Base-by-base conservation (phyloP, 345 rosid species). In the Psidium guajava region DNA sequence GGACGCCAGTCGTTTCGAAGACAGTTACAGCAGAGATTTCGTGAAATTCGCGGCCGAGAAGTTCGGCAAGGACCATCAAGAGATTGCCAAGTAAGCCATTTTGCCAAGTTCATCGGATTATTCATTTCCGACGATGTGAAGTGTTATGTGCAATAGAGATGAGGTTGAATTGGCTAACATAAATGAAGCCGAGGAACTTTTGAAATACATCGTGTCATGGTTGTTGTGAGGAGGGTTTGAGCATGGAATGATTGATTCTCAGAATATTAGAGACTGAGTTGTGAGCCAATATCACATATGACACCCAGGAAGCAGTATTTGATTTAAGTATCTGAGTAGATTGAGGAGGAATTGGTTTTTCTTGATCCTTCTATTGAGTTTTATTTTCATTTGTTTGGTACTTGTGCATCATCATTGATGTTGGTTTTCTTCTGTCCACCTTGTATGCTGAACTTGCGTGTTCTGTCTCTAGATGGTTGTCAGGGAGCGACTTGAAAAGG, bases 11-110 rank as follows among this genome's bases (percentile, higher is more conserved):
- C 91, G 90, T 90, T 92, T 94, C 84, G 88, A 91, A 85, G 89
- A 92, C 82, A 88, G 89, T 69, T 95, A 93, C 89, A 84, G 93
- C 59, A 90, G 98, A 85, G 85, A 86, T n/a, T 95, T 89, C 85
- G 87, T 93, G 87, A 92, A 91, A 90, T 91, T 81, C 86, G 95
- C 96, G 0, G 93, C 93, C 0, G 90, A 88, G 40, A 89, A 82
- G 83, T 96, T 93, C 84, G 99, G 94, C 59, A 86, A 88, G 51
- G 96, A 95, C 85, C 92, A 92, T 44, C 98, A 94, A 88, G 95
- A 93, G 82, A 93, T 93, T 73, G 96, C 98, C 21, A 95, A 92
- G 98, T 94, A 83, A 90, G 94, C 87, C 11, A 0, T 18, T 36
- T 32, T 20, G 14, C 77, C 2, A 36, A 69, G 77, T 69, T 40